These are phyloP conservation scores for Diplodia corticola DNA, from an alignment of 2,329 filamentous ascomycete species.

Conservation along the genomic window DNA sequence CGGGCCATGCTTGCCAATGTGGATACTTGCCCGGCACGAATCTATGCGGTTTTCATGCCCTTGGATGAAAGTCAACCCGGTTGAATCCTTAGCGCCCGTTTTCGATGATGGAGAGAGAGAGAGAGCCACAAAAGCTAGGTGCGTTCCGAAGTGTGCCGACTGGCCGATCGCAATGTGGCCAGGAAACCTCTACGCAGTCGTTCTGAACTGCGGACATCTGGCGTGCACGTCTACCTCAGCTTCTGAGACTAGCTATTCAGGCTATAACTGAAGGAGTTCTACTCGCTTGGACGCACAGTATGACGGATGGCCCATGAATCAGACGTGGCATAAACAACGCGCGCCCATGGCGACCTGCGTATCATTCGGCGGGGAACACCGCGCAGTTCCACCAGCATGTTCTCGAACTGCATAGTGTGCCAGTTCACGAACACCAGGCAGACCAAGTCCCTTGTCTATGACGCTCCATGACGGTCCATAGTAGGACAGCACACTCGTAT, in stretches of 20 bases:
- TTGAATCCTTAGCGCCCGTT: not conserved
- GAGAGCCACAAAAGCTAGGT: not conserved
- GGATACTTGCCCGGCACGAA: not conserved
- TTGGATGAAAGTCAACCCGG: not conserved
- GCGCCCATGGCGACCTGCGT: not conserved
- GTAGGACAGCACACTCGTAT: not conserved
- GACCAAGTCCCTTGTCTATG: not conserved
- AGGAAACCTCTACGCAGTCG: not conserved
- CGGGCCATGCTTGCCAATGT: not conserved
- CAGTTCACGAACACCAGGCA: not conserved
- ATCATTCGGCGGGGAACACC: not conserved
- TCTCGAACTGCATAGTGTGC: not conserved
- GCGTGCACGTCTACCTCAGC: not conserved
- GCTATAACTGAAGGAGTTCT: not conserved
- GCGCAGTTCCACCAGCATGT: not conserved
- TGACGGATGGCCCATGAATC: not conserved
- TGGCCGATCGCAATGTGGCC: not conserved
- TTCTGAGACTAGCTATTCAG: not conserved
- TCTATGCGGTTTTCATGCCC: not conserved
- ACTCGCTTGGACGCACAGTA: too few species aligned
- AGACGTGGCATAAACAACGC: not conserved
- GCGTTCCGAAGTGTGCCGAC: constrained; percentile 3
- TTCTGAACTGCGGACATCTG: not conserved
- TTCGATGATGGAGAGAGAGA: not conserved
- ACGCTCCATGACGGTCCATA: not conserved